Evolutionary conservation across 371 early-diverging fungal species (phyloP).

Genomic region (Fennellomyces sp.): DNA sequence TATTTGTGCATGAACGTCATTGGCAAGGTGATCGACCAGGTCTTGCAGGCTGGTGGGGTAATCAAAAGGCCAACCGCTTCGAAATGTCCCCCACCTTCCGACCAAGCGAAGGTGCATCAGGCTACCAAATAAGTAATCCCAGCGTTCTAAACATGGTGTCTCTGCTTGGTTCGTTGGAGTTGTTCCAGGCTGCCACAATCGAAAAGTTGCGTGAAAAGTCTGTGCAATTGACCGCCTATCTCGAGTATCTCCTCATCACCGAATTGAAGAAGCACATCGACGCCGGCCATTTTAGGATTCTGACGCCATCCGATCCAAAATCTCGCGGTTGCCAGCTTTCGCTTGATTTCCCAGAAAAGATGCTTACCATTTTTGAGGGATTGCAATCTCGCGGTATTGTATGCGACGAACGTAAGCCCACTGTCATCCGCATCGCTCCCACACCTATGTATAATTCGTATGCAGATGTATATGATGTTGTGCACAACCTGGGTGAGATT

Average conservation of each 20-base stretch:
- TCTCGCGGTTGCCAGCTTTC: conserved; percentile 92
- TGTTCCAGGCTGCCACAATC: conserved; percentile 80
- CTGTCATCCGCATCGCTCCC: conserved; percentile 92
- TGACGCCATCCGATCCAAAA: conserved; percentile 80
- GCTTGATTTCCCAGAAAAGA: conserved; percentile 64
- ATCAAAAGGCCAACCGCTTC: conserved; percentile 79
- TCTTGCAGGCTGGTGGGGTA: conserved; percentile 97
- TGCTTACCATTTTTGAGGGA: conserved; percentile 60
- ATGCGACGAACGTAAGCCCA: conserved; percentile 90
- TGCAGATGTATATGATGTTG: conserved; percentile 68
- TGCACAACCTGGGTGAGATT: conserved; percentile 46
- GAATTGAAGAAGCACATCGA: conserved; percentile 35
- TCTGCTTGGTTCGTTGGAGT: conserved; percentile 77
- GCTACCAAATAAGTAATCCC: conserved; percentile 92
- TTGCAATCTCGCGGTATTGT: conserved; percentile 76
- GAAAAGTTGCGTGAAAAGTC: conserved; percentile 74
- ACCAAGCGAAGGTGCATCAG: conserved; percentile 82
- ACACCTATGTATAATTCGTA: conserved; percentile 90
- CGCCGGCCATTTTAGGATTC: conserved; percentile 59
- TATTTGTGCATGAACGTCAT: conserved; percentile 85
- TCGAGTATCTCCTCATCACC: conserved; percentile 62
- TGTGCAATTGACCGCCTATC: conserved; percentile 76
- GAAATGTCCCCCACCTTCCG: conserved; percentile 74
- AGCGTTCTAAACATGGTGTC: conserved; percentile 73
- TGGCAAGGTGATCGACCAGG: conserved; percentile 57